phyloP scores from a whole-genome alignment of 148 eudicot genomes.

The Camellia granthamiana region DNA sequence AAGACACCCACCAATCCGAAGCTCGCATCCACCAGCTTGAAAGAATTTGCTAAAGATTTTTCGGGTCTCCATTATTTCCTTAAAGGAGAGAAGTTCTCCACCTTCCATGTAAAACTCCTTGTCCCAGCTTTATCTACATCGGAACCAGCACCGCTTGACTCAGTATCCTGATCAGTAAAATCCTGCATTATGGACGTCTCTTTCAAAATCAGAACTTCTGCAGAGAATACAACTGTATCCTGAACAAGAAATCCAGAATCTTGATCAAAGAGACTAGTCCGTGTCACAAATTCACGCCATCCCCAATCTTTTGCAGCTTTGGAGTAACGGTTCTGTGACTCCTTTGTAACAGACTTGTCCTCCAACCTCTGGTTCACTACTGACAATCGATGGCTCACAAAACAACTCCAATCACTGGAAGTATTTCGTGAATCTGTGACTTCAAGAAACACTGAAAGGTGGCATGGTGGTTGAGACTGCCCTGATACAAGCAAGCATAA shows the following conservation, averaged over 20 bases:
- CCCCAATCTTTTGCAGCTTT: constrained; percentile 99
- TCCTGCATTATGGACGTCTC: constrained; percentile 79
- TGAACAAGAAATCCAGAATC: constrained; percentile 96
- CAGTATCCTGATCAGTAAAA: constrained; percentile 50
- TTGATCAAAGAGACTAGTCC: constrained; percentile 95
- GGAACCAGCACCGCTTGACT: constrained; percentile 23
- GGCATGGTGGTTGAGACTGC: constrained; percentile 99
- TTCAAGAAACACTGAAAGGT: constrained; percentile 96
- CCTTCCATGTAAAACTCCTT: constrained; percentile 94
- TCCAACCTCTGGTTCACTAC: constrained; percentile 89
- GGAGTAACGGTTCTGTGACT: constrained; percentile 98
- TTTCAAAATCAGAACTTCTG: constrained; percentile 93
- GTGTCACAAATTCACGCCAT: constrained; percentile 98
- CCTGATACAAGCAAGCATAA: constrained; percentile 73
- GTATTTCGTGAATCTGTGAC: constrained; percentile 93
- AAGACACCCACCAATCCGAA: constrained; percentile 78
- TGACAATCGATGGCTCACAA: constrained; percentile 93
- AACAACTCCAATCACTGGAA: constrained; percentile 94
- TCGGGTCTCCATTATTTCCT: constrained; percentile 98
- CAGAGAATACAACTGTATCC: constrained; percentile 81
- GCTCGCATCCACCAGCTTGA: constrained; percentile 99
- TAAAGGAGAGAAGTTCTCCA: constrained; percentile 95
- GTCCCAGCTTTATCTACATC: constrained; percentile 40
- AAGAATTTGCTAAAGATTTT: constrained; percentile 98
- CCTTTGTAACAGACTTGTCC: constrained; percentile 90